phyloP scores from a whole-genome alignment of 208 protist species.

The Trypanosomatidae sp. region DNA sequence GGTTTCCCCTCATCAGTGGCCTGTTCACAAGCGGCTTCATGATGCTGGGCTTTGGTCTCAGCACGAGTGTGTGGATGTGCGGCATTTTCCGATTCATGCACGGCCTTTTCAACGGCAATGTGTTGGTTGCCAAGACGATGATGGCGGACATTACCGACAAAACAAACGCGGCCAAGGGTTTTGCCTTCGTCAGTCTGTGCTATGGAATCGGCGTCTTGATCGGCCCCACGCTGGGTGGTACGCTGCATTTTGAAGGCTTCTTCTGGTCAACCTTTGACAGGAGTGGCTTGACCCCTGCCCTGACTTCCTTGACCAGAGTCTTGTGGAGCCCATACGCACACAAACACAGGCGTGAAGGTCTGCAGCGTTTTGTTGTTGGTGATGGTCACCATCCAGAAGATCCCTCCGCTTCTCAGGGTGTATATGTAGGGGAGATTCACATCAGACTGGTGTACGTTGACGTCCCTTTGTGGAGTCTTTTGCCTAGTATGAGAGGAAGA shows the following conservation, averaged over 20 bases:
- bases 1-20: conserved; percentile 48
- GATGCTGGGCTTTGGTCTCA: conserved; percentile 69
- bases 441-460: conserved; percentile 22
- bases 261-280: conserved; percentile 71
- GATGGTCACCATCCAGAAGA: too few relatives aligned
- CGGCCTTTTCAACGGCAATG: conserved; percentile 72
- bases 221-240: conserved; percentile 54
- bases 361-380: conserved; percentile 24
- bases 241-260: conserved; percentile 55
- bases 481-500: conserved; percentile 19
- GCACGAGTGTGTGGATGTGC: conserved; percentile 46
- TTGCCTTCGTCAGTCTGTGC: conserved; percentile 95
- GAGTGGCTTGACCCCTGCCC: conserved; percentile 54
- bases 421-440: conserved; percentile 47
- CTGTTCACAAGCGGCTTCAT: conserved; percentile 59
- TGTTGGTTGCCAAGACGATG: conserved; percentile 77
- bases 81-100: conserved; percentile 65
- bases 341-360: conserved; percentile 10
- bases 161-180: conserved; percentile 81
- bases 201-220: conserved; percentile 58
- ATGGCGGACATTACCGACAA: conserved; percentile 76
- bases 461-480: conserved; percentile 29
- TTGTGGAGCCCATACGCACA: conserved; percentile 37
- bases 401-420: conserved; percentile 52
- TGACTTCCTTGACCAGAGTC: conserved; percentile 36